Evolutionary conservation across 2,329 filamentous ascomycete species (phyloP), one percentile per base, ranked within the genome.

Genomic region (Cladophialophora psammophila): DNA sequence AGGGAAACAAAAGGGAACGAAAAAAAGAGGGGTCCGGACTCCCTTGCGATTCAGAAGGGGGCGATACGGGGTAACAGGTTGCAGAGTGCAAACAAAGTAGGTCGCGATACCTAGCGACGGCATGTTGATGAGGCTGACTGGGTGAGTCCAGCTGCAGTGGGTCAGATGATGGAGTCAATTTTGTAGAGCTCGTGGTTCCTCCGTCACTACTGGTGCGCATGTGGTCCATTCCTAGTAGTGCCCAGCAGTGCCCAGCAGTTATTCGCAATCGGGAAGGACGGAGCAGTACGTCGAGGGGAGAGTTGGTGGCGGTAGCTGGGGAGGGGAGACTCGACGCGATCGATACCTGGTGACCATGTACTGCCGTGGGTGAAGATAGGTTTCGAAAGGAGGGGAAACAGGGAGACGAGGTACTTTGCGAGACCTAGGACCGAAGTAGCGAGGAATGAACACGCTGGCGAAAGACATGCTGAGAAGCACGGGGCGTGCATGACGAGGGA

Each of bases 101-200:
- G 45, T 61, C 59, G 48, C 40, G 34, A 61, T 50, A 61, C 48
- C n/a, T 40, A 13, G 50, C 45, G 34, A 38, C 59, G 20, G 26
- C 13, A 34, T 18, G 48, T 31, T 52, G 59, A 54, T 61, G 59
- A 63, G 60, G 60, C 60, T 63, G 60, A 40, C 60, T 61, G 59
- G 59, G 50, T 40, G 45, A 26, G 26, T 35, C 20, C 36, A 42
- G 15, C 50, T 63, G 50, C 36, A 63, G 36, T 53, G 60, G 60
- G 60, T 63, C 60, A 63, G 60, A 63, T 63, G 60, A 63, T 63
- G 60, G 60, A 20, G 2, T 26, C 34, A 53, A 8, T 18, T 52
- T 50, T n/a, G 31, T 52, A 32, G 15, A 8, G 34, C 36, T 10
- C 18, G 10, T 2, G 9, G 18, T 50, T 10, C 5, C 13, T 20